These are phyloP conservation scores for Sporothrix schenckii DNA, from an alignment of 2,329 filamentous ascomycete genomes.

Conservation along the genomic window DNA sequence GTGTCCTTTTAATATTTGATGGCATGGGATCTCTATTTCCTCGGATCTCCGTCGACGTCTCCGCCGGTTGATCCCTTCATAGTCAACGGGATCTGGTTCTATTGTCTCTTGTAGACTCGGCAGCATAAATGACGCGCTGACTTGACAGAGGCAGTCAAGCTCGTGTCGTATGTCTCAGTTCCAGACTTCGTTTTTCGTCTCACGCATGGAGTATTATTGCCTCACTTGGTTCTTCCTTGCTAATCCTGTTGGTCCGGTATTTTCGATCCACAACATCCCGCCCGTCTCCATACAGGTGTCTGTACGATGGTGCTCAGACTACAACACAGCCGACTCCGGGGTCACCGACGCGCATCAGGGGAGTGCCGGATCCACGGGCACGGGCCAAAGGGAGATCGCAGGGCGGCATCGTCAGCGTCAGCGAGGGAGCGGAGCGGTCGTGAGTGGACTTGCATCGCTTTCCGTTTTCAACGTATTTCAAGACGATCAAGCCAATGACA, in stretches of 20 bases:
- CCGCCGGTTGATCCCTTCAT: neutral
- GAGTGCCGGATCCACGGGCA: constrained; percentile 24
- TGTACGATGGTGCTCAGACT: constrained; percentile 1
- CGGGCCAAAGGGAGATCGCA: neutral
- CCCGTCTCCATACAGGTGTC: neutral
- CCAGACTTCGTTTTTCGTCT: neutral
- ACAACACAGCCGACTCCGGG: constrained; percentile 23
- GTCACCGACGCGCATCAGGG: constrained; percentile 24
- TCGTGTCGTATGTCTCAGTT: neutral
- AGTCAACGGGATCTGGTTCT: constrained; percentile 4
- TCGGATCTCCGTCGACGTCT: neutral
- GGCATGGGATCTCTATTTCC: too few species aligned
- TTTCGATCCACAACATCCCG: neutral
- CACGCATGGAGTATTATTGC: neutral
- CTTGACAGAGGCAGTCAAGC: neutral
- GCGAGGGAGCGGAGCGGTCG: neutral
- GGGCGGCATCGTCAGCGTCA: neutral
- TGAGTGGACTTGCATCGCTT: neutral
- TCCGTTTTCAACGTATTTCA: neutral
- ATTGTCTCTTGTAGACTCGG: constrained; percentile 5
- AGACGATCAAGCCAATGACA: constrained; percentile 4
- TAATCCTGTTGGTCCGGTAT: neutral
- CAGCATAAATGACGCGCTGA: neutral
- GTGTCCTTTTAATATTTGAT: constrained; percentile 13
- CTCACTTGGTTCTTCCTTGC: neutral